phyloP scores from a whole-genome alignment of 768 basidiomycete genomes.

The Mrakia gelida region DNA sequence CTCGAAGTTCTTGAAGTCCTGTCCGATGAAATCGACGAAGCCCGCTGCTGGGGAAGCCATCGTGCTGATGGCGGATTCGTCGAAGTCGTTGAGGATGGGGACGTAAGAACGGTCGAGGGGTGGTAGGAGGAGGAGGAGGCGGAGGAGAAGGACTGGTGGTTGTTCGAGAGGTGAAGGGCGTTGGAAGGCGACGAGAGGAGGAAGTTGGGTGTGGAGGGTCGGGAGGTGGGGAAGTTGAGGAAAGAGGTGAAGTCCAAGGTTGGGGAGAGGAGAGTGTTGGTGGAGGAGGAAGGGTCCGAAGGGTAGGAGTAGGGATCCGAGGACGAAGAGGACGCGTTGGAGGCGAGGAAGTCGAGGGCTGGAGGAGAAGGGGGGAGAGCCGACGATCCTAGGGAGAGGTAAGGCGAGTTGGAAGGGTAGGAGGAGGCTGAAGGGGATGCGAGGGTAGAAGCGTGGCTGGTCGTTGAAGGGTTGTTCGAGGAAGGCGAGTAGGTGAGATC shows the following conservation, averaged over 20 bases:
- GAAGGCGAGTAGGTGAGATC: conserved; percentile 19
- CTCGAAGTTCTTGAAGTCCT: neutral
- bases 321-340: neutral
- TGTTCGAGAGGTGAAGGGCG: neutral
- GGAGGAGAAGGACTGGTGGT: neutral
- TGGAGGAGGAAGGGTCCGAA: neutral
- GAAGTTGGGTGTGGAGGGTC: conserved; percentile 16
- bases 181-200: conserved; percentile 10
- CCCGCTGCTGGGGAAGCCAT: conserved; percentile 32
- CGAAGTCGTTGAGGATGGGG: conserved; percentile 3
- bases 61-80: conserved; percentile 31
- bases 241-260: conserved; percentile 18
- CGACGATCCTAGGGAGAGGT: conserved; percentile 11
- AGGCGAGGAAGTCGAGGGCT: neutral
- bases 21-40: conserved; percentile 11
- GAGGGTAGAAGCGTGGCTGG: neutral
- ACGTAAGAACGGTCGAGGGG: neutral
- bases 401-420: neutral
- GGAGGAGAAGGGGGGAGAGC: conserved; percentile 11
- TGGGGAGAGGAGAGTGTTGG: neutral
- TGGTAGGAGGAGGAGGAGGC: neutral
- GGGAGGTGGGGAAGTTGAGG: neutral
- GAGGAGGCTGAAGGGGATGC: conserved; percentile 4
- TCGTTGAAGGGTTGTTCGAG: neutral
- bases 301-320: neutral